Percentiles rank a stretch among this genome's conserved stretches.
Evolutionary conservation across 2,329 filamentous ascomycete genomes (phyloP).

Genomic region (Phialophora expanda): DNA sequence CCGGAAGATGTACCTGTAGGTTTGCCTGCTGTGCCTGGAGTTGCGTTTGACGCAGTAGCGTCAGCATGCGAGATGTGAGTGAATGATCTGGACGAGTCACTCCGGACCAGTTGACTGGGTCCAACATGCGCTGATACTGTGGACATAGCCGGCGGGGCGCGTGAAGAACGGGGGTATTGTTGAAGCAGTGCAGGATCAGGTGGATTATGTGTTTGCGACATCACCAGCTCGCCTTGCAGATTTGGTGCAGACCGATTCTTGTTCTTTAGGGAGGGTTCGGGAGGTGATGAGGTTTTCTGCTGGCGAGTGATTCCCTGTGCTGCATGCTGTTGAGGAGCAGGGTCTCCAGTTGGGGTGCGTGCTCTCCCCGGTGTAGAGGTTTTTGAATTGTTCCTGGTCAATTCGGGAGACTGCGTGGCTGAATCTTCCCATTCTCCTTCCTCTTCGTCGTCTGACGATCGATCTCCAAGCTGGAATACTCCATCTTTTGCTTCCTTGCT

Average conservation of each 20-base stretch:
- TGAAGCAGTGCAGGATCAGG: conserved; percentile 37
- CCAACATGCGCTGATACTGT: conserved; percentile 54
- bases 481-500: conserved; percentile 50
- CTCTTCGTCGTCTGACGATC: conserved; percentile 48
- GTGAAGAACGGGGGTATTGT: conserved; percentile 48
- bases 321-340: conserved; percentile 16
- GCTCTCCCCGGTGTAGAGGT: conserved; percentile 36
- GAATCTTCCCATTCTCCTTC: conserved; percentile 56
- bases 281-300: conserved; percentile 33
- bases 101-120: conserved; percentile 41
- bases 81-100: conserved; percentile 37
- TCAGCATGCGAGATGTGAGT: conserved; percentile 44
- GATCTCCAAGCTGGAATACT: conserved; percentile 53
- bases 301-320: conserved; percentile 12
- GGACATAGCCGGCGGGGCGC: conserved; percentile 55
- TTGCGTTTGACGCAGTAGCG: conserved; percentile 45
- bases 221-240: conserved; percentile 23
- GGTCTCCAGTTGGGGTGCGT: conserved; percentile 34
- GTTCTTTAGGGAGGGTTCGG: conserved; percentile 27
- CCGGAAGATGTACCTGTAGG: conserved; percentile 44
- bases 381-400: conserved; percentile 52
- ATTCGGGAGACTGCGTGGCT: conserved; percentile 55
- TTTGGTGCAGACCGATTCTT: conserved; percentile 37
- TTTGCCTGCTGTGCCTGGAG: conserved; percentile 39
- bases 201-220: conserved; percentile 28